These are phyloP conservation scores for Didymellaceae sp. DNA, from an alignment of 2,329 filamentous ascomycete species.

Conservation along the genomic window DNA sequence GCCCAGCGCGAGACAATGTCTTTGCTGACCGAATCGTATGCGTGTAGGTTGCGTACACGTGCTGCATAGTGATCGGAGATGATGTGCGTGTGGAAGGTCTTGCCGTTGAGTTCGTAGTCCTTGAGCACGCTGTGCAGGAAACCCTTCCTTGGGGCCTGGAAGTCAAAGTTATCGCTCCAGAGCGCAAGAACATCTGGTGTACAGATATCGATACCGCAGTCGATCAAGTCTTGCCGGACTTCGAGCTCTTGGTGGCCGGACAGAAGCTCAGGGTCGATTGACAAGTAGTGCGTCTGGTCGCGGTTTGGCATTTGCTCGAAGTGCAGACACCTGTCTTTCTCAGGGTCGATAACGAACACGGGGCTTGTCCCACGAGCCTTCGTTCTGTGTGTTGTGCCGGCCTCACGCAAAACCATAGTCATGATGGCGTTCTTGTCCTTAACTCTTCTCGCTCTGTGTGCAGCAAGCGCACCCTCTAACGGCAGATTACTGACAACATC, in stretches of 20 bases:
- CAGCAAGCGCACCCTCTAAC: constrained; percentile 78
- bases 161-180: constrained; percentile 98
- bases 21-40: constrained; percentile 87
- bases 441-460: constrained; percentile 79
- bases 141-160: constrained; percentile 85
- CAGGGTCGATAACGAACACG: constrained; percentile 84
- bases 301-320: constrained; percentile 88
- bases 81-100: constrained; percentile 93
- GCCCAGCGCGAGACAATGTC: constrained; percentile 89
- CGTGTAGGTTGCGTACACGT: constrained; percentile 81
- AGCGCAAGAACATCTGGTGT: constrained; percentile 92
- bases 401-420: constrained; percentile 89
- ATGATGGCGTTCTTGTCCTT: constrained; percentile 95
- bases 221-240: constrained; percentile 84
- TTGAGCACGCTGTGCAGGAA: constrained; percentile 93
- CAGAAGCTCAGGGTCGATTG: constrained; percentile 80
- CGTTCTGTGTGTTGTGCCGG: constrained; percentile 75
- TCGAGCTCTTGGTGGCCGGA: constrained; percentile 77
- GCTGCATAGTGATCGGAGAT: constrained; percentile 84
- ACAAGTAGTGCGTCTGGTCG: constrained; percentile 68
- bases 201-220: constrained; percentile 96
- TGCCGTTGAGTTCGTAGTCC: constrained; percentile 95
- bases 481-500: constrained; percentile 90
- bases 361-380: constrained; percentile 78
- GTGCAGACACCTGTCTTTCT: constrained; percentile 81